A percentile compares a stretch with the other conserved stretches of the same genome.
phyloP scores from a whole-genome alignment of 164 flowering plant species.

The Annona squamosa region DNA sequence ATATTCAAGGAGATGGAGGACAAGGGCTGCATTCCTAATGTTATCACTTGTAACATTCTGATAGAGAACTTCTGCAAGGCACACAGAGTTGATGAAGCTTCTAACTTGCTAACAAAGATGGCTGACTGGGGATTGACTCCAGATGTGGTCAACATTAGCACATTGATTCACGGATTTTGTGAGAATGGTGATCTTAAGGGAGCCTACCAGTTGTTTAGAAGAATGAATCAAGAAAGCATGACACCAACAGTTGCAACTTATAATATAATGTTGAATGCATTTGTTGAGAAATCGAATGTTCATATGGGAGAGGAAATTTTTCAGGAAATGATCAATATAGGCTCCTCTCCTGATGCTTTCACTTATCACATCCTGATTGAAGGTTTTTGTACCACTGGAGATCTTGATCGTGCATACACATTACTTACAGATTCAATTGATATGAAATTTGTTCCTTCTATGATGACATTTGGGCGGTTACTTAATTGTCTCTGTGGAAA shows the following conservation, averaged over 20 bases:
- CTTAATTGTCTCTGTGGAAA: conserved; percentile 66
- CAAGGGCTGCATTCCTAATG: conserved; percentile 61
- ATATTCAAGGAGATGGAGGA: conserved; percentile 57
- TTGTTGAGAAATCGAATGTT: conserved; percentile 44
- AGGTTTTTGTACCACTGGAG: conserved; percentile 68
- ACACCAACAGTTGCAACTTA: conserved; percentile 53
- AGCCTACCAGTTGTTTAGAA: conserved; percentile 54
- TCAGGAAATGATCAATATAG: conserved; percentile 43
- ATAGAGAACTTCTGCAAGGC: conserved; percentile 67
- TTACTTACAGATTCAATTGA: conserved; percentile 46
- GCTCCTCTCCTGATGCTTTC: conserved; percentile 52
- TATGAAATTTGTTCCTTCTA: conserved; percentile 58
- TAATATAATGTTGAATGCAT: conserved; percentile 72
- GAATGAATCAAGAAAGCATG: conserved; percentile 33
- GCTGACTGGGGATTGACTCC: conserved; percentile 45
- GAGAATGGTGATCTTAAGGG: conserved; percentile 51
- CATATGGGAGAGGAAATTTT: conserved; percentile 49
- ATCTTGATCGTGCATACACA: conserved; percentile 38
- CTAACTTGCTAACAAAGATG: conserved; percentile 45
- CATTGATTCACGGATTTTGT: conserved; percentile 65
- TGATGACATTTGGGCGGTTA: conserved; percentile 65
- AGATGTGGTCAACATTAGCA: conserved; percentile 55
- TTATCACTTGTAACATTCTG: conserved; percentile 65
- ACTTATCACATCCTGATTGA: conserved; percentile 72
- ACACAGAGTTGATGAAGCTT: conserved; percentile 50